Evolutionary conservation across 139 green algal species (phyloP), one percentile per base, ranked within the genome.

Genomic region (Chlorella sp.): DNA sequence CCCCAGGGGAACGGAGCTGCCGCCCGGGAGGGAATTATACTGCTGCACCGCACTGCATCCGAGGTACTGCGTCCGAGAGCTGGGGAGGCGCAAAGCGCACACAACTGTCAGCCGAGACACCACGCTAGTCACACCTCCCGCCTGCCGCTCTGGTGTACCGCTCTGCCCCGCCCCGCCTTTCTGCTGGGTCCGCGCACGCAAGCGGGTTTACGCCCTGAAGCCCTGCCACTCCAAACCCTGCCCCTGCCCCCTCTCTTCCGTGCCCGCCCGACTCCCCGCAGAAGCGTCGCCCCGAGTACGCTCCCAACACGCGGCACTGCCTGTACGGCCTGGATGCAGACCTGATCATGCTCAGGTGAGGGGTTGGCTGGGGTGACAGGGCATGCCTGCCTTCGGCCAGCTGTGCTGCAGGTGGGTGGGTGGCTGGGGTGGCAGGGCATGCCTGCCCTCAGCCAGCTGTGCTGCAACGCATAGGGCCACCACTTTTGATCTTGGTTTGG

Each of bases 251-350:
- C 22, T 2, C 36, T 34, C 1, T 39, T 12, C 19, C 3, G n/a
- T 18, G 22, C 64, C 7, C 64, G 39, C 19, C 69, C 15, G 14
- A 34, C 30, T 30, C n/a, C 34, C 57, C 26, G 85, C 85, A 80
- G 42, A 94, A 93, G 71, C 88, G 83, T 30, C 24, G 86, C 18
- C 90, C 93, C 26, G 81, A 73, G 36, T 97, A 93, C 34, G 36
- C 83, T 22, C 94, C 95, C 61, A 96, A 96, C 93, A 95, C 95
- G 89, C 94, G 96, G 21, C 97, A 99, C 95, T 98, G 96, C 94
- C 91, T 99, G 91, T 99, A 99, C 85, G 97, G 97, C 77, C 92
- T 99, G 90, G 97, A 99, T 83, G 97, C 97, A 26, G 97, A 99
- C 91, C 95, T 99, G 30, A 97, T 99, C 93, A 99, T 99, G 96